Base-by-base conservation (phyloP, 2,329 filamentous ascomycete genomes). In the Fonsecaea erecta region DNA sequence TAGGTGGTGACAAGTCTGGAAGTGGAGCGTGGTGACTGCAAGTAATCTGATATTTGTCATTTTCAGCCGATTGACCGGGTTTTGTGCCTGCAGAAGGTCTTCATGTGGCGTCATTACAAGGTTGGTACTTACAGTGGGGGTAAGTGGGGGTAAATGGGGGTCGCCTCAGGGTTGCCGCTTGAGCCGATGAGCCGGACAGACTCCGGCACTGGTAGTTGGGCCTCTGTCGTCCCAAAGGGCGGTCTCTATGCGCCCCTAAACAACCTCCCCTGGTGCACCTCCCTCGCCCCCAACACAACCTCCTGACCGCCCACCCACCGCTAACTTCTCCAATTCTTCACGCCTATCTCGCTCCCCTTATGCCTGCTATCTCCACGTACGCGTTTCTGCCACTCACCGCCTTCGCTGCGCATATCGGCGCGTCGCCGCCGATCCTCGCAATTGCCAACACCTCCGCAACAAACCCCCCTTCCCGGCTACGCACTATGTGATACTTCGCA, bases 401-500 rank as follows among this genome's bases (percentile, higher is more conserved):
- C 28, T 9, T 37, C 21, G 14, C 43, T 60, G 57, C 57, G 57
- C 57, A 35, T 26, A 60, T 37, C 57, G 57, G 57, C 57, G 30
- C 28, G 46, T 35, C 28, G 28, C 4, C 51, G 57, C 57, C 57
- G 57, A 60, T 60, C n/a, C 21, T 60, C 43, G 57, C 57, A 60
- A n/a, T 37, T 28, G 28, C 57, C 56, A 60, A 30, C 3, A 43
- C 6, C 21, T 34, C 30, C 24, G 35, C 37, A 54, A 61, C 32
- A 52, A 30, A 8, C 21, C 30, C 51, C 24, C n/a, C 8, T 30
- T 30, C 28, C 28, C 28, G 51, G 16, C 26, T 8, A n/a, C 16
- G 14, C 51, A n/a, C 30, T 30, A 30, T 26, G 30, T 30, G 58
- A 34, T 12, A 28, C 34, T 34, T 46, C 46, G 46, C 43, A 56